phyloP scores from a whole-genome alignment of 2,329 filamentous ascomycete genomes.

The Pseudopithomyces chartarum region DNA sequence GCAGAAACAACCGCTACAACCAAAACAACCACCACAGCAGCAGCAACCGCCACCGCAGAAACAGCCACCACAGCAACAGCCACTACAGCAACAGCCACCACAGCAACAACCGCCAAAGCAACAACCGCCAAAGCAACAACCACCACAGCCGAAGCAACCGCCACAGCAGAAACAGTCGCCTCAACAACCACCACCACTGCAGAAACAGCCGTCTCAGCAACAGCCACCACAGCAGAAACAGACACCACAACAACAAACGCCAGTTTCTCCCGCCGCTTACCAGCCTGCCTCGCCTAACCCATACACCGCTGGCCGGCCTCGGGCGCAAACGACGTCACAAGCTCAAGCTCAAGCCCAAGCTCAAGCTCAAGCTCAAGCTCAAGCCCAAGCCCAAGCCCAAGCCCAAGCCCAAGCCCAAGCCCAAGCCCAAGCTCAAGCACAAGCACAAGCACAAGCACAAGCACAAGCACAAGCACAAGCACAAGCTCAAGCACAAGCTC shows the following conservation, averaged over 20 bases:
- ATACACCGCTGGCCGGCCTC: slow-evolving; percentile 51
- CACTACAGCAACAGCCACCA: slow-evolving; percentile 4
- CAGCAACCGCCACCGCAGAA: too few relatives aligned
- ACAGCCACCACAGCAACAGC: slow-evolving; percentile 8
- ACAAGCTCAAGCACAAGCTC: too few relatives aligned
- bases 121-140: too few relatives aligned
- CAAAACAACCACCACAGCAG: too few relatives aligned
- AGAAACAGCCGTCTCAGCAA: slow-evolving; percentile 2
- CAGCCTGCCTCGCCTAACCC: slow-evolving; percentile 64
- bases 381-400: slow-evolving; percentile 40
- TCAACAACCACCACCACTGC: neutral
- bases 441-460: too few relatives aligned
- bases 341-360: slow-evolving; percentile 39
- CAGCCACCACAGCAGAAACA: slow-evolving; percentile 8
- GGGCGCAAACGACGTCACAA: slow-evolving; percentile 45
- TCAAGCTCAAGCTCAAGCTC: slow-evolving; percentile 41
- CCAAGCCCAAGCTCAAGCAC: too few relatives aligned
- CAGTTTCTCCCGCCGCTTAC: slow-evolving; percentile 9
- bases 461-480: too few relatives aligned
- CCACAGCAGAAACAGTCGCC: too few relatives aligned
- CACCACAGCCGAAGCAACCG: too few relatives aligned
- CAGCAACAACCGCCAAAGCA: slow-evolving; percentile 3
- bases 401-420: slow-evolving; percentile 39
- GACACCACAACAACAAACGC: slow-evolving; percentile 1
- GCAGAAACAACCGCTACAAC: too few relatives aligned